These are phyloP conservation scores for Globisporangium paddicum DNA, from an alignment of 352 stramenopile genomes.

Conservation along the genomic window DNA sequence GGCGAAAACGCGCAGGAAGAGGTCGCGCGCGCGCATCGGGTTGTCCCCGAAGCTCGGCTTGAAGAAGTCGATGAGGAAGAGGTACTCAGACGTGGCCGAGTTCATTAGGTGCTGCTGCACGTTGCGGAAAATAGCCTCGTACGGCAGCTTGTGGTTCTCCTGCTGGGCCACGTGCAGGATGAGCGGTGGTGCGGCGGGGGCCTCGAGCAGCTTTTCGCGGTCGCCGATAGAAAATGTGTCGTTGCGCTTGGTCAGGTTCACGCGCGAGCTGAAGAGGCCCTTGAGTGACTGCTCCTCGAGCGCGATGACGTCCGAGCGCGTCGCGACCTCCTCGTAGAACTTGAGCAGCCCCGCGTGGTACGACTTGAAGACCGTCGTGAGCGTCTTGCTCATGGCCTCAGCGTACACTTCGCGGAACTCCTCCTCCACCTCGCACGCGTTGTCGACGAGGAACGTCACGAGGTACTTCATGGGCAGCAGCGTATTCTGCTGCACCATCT, in stretches of 20 bases:
- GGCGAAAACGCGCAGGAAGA: slow-evolving; percentile 95
- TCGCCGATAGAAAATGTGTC: slow-evolving; percentile 93
- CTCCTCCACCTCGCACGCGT: slow-evolving; percentile 90
- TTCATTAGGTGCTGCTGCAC: slow-evolving; percentile 98
- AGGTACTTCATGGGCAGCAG: slow-evolving; percentile 96
- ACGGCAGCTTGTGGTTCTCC: slow-evolving; percentile 91
- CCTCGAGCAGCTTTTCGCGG: slow-evolving; percentile 87
- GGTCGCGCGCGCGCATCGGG: slow-evolving; percentile 70
- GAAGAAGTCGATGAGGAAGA: slow-evolving; percentile 96
- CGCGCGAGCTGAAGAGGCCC: slow-evolving; percentile 75
- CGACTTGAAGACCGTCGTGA: slow-evolving; percentile 94
- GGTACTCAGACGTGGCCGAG: slow-evolving; percentile 96
- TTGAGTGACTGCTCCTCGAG: slow-evolving; percentile 94
- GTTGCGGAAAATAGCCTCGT: slow-evolving; percentile 96
- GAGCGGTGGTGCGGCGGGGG: slow-evolving; percentile 80
- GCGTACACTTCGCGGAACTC: slow-evolving; percentile 96
- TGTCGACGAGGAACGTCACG: slow-evolving; percentile 92
- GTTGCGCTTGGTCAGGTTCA: slow-evolving; percentile 94
- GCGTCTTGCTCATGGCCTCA: slow-evolving; percentile 96
- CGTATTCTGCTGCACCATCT: slow-evolving; percentile 97
- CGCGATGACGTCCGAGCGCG: slow-evolving; percentile 92
- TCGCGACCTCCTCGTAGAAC: slow-evolving; percentile 92
- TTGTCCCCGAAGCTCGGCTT: slow-evolving; percentile 69
- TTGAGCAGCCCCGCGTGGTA: slow-evolving; percentile 96
- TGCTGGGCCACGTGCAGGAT: slow-evolving; percentile 94